Conservation (phyloP, 73 alveolate species). For the Tetrahymena thermophila region DNA sequence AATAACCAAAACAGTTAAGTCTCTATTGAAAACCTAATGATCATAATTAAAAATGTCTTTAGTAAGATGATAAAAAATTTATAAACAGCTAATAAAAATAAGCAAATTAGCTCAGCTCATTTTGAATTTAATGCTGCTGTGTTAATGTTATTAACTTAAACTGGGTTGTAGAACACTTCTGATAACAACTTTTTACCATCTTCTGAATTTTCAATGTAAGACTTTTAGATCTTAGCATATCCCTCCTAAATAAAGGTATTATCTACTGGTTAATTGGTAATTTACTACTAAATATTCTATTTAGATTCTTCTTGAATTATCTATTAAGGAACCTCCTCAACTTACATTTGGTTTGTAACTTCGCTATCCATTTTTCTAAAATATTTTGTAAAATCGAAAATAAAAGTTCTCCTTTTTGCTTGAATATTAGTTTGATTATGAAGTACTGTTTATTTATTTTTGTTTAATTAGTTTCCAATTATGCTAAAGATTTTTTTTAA, state of each 20-base stretch:
- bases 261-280: slow-evolving; percentile 2
- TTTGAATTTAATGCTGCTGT: too few relatives aligned
- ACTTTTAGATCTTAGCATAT: slow-evolving; percentile 25
- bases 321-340: background rate
- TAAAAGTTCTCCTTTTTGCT: background rate
- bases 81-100: too few relatives aligned
- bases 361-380: background rate
- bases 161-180: slow-evolving; percentile 88
- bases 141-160: slow-evolving; percentile 46
- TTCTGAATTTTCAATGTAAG: background rate
- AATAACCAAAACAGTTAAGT: slow-evolving; percentile 78
- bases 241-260: slow-evolving; percentile 34
- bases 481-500: background rate
- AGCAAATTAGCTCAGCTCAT: background rate
- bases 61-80: too few relatives aligned
- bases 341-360: background rate
- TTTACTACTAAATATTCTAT: background rate
- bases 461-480: background rate
- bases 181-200: slow-evolving; percentile 22
- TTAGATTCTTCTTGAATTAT: background rate
- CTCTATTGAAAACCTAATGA: slow-evolving; percentile 66
- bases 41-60: background rate
- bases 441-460: background rate
- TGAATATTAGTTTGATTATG: background rate
- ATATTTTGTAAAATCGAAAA: background rate